These are phyloP conservation scores for Aspergillus alliaceus DNA, from an alignment of 2,329 filamentous ascomycete genomes.

Conservation along the genomic window DNA sequence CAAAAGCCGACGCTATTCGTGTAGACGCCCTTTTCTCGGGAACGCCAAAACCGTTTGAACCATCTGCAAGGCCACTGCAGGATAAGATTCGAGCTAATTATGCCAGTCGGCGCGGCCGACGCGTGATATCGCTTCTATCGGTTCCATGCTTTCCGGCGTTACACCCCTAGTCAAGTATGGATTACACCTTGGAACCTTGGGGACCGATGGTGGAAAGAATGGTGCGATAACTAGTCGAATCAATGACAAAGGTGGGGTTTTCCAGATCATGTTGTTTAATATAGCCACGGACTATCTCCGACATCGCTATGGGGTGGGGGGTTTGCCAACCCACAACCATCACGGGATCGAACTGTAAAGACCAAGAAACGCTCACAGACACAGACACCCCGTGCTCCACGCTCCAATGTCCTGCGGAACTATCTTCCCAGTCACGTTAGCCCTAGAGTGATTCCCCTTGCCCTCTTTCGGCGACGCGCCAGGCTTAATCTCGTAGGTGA, in stretches of 20 bases:
- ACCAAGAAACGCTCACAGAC: background rate
- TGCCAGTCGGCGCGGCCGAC: slow-evolving; percentile 1
- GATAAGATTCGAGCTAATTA: slow-evolving; percentile 4
- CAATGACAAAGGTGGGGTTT: background rate
- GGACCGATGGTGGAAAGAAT: slow-evolving; percentile 6
- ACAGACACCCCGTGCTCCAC: background rate
- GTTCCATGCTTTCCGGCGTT: slow-evolving; percentile 12
- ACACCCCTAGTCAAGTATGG: background rate
- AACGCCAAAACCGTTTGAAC: background rate
- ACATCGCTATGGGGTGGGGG: background rate
- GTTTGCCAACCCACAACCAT: background rate
- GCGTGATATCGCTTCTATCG: slow-evolving; percentile 4
- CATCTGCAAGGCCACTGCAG: background rate
- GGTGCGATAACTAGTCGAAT: slow-evolving; percentile 3
- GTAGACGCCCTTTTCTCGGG: background rate
- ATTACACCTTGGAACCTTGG: background rate
- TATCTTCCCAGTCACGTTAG: background rate
- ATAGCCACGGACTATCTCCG: background rate
- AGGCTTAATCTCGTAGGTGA: background rate
- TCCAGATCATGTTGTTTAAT: background rate
- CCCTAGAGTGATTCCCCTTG: background rate
- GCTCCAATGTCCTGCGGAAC: background rate
- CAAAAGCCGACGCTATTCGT: background rate
- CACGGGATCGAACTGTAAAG: background rate
- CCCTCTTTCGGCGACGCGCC: background rate